Conservation (phyloP, 176 grass and related monocot species). For the Sorghum bicolor region Sorghum_bicolor_NCBIv3 NC_012870.2:78945001-78945500, state of each 20-base stretch:
- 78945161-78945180: constrained; percentile 26
- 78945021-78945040: neutral
- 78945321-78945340: neutral
- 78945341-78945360: neutral
- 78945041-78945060: neutral
- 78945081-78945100: neutral
- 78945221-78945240: neutral
- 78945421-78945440: no score
- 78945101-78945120: neutral
- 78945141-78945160: constrained; percentile 38
- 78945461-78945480: neutral
- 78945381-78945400: neutral
- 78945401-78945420: neutral
- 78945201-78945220: no score
- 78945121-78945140: neutral
- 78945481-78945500: neutral
- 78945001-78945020: constrained; percentile 2
- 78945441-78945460: no score
- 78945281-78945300: no score
- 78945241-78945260: neutral
- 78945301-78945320: no score
- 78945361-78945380: no score
- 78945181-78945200: neutral
- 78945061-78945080: neutral
- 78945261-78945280: neutral